A percentile compares a stretch with the other conserved stretches of the same genome.
These are phyloP conservation scores for Solanum arcanum DNA, from an alignment of 257 asterid genomes.

Conservation along the genomic window DNA sequence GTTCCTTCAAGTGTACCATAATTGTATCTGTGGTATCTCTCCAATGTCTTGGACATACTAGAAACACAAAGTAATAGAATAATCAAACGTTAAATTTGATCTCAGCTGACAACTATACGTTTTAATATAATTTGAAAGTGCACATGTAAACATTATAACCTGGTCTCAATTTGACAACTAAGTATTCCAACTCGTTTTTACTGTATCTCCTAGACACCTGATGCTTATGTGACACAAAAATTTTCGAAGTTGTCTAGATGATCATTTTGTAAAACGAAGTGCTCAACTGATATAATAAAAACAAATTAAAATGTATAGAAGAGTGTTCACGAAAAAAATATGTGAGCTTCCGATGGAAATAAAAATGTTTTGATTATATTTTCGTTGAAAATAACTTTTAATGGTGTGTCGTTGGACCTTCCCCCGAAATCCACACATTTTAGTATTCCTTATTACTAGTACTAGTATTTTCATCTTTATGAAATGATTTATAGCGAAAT, in stretches of 20 bases:
- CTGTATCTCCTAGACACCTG: not conserved
- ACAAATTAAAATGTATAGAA: not conserved
- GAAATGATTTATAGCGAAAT: not conserved
- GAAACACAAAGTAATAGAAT: not conserved
- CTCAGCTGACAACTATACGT: not conserved
- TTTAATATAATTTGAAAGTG: not conserved
- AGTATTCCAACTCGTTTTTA: not conserved
- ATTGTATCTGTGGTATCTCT: constrained; percentile 44
- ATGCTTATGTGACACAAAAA: not conserved
- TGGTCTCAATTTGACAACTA: not conserved
- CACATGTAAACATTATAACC: not conserved
- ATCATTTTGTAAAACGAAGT: not conserved
- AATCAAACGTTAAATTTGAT: not conserved
- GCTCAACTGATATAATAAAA: accelerated
- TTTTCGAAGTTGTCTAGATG: accelerated
- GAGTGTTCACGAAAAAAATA: not conserved
- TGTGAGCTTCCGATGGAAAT: not conserved
- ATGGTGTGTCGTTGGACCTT: not conserved
- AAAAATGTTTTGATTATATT: too few species aligned
- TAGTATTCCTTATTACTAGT: not conserved
- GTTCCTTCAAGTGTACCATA: constrained; percentile 25
- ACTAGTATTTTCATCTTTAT: too few species aligned
- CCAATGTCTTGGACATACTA: constrained; percentile 40
- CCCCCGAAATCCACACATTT: not conserved
- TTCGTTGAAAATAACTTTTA: not conserved